Base-by-base conservation (phyloP, 495 filamentous ascomycete genomes). In the Hyphodiscus hymeniophilus region DNA sequence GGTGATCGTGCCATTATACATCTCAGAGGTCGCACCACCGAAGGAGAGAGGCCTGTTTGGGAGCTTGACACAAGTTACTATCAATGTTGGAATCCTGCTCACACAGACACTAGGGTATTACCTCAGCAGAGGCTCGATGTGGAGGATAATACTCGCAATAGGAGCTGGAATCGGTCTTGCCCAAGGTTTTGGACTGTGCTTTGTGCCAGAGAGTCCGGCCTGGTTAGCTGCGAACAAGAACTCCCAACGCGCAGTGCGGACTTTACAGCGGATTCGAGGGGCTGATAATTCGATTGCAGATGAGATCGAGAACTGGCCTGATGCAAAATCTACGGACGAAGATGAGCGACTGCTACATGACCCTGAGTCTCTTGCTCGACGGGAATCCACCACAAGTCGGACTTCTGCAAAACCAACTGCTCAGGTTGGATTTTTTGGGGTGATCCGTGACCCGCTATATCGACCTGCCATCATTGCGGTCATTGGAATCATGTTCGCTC, bases 1-100 rank as follows among this genome's bases (percentile, higher is more conserved):
- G 7, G 92, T 97, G 18, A 84, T 94, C n/a, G 87, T 92, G 0
- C 92, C 92, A n/a, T 79, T 97, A 24, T 97, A 91, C 65, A 85
- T 98, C 48, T 88, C 87, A 15, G 94, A 98, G 63, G 73, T 94
- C 15, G 84, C 89, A 0, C 92, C 91, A 13, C 85, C 84, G 0
- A 66, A 66, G 3, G 75, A 84, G 41, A 82, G 83, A 34, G 94
- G 94, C 1, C 79, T 89, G 48, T 95, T 95, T 59, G 92, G 94
- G 7, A 81, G 84, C 13, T 81, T 94, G 56, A 98, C 92, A 3
- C 92, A 98, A 58, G 74, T 98, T 52, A 89, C 87, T 69, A 88
- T 90, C 61, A 96, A 96, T 56, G 66, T 92, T n/a, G 92, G 92
- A 12, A 97, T 98, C 41, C 62, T 98, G 10, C 65, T 82, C 22